Percentiles rank a stretch among this genome's conserved stretches.
Evolutionary conservation across 1,284 basidiomycete species (phyloP).

Genomic region (Moesziomyces aphidis): DNA sequence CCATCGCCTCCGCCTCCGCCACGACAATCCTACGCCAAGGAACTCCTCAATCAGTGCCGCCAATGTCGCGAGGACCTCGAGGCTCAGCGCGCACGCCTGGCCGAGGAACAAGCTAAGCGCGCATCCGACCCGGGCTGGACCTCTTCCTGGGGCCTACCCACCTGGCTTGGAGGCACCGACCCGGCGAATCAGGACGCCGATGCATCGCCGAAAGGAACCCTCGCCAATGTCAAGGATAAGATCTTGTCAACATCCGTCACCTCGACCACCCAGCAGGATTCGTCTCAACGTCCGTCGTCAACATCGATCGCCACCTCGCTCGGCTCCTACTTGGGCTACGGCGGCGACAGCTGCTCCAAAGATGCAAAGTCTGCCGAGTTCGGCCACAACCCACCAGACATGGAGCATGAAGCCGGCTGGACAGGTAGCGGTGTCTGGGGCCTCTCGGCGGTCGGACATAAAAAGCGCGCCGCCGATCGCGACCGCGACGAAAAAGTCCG

Average conservation of each 20-base stretch:
- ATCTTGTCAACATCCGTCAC: slow-evolving; percentile 23
- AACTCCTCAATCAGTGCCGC: slow-evolving; percentile 63
- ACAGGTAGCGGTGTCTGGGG: slow-evolving; percentile 66
- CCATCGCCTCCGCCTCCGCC: slow-evolving; percentile 49
- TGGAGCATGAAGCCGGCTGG: slow-evolving; percentile 66
- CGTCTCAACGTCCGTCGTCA: slow-evolving; percentile 7
- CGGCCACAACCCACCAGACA: slow-evolving; percentile 43
- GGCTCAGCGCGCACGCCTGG: slow-evolving; percentile 27
- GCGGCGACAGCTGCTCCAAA: slow-evolving; percentile 4
- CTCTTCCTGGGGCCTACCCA: slow-evolving; percentile 27
- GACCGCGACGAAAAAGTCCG: slow-evolving; percentile 42
- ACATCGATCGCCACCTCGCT: slow-evolving; percentile 28
- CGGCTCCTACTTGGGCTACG: slow-evolving; percentile 38
- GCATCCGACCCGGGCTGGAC: slow-evolving; percentile 8
- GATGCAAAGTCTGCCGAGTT: slow-evolving; percentile 13
- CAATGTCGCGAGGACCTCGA: slow-evolving; percentile 60
- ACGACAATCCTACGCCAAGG: slow-evolving; percentile 63
- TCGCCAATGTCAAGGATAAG: slow-evolving; percentile 29
- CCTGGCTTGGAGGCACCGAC: slow-evolving; percentile 35
- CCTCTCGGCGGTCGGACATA: slow-evolving; percentile 55
- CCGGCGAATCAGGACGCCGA: slow-evolving; percentile 1
- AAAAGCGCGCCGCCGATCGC: slow-evolving; percentile 49
- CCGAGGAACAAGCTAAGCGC: slow-evolving; percentile 23
- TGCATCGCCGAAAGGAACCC: slow-evolving; percentile 17
- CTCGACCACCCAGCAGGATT: slow-evolving; percentile 1